Evolutionary conservation across 176 grass and related monocot genomes (phyloP), one percentile per base, ranked within the genome.

Genomic region (Aegilops bicornis): DNA sequence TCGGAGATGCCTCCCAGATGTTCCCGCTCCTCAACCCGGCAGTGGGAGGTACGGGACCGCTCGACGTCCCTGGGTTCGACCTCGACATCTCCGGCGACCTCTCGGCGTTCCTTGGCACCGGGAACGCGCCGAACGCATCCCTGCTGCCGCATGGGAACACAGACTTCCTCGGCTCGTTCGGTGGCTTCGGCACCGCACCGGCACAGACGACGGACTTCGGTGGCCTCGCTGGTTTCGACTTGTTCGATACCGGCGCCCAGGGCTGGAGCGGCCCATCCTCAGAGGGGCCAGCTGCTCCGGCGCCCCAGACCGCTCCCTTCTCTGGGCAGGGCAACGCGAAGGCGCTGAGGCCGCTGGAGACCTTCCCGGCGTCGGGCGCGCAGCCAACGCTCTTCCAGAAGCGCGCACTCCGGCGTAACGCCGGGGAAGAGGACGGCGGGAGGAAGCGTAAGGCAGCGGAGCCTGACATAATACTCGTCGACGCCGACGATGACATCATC

Each of bases 341-440:
- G 30, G 82, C 94, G 73, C 82, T 99, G 47, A 91, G 90, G 71
- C 97, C 97, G 59, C 88, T 96, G 60, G 97, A 99, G 76, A 89
- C 87, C 77, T 84, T 99, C 73, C 92, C 97, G 72, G 56, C 92
- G 1, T 87, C 90, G 11, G 97, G 97, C 25, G 48, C 92, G 79
- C 97, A 96, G 82, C 97, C 97, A 11, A 99, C 97, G 75, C 80
- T 99, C 70, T 99, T 96, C 90, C 94, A 99, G 89, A 99, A 99
- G 77, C 92, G 97, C 65, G 97, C 37, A 25, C 94, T 40, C 86
- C 96, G 92, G 56, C 97, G 95, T 77, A 96, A 91, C 83, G 87
- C 90, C 17, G 78, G 88, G 27, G 92, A 91, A 66, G 90, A 92
- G 58, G 92, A 94, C 24, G 48, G 77, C 78, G 92, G 92, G 50